Evolutionary conservation across 306 rosid species (phyloP).

Genomic region (Macrotyloma uniflorum): DNA sequence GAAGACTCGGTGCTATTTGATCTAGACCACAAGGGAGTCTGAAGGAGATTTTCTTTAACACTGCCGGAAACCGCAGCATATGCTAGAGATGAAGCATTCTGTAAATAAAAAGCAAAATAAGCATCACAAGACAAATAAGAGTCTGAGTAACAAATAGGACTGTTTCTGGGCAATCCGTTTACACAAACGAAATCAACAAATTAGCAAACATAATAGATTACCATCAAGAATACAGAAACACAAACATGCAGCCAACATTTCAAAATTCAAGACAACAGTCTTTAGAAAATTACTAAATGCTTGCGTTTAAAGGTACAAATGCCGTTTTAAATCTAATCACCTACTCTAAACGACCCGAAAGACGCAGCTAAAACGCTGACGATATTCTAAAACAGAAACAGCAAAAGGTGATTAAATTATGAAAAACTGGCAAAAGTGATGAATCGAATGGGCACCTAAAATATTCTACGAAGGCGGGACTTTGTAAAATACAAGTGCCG

Average conservation of each 20-base stretch:
- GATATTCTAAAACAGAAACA: background rate
- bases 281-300: background rate
- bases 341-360: background rate
- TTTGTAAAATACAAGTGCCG: background rate
- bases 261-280: conserved; percentile 16
- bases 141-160: background rate
- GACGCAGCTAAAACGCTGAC: background rate
- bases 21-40: conserved; percentile 53
- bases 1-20: conserved; percentile 55
- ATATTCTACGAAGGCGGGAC: background rate
- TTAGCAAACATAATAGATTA: background rate
- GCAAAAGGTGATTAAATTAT: background rate
- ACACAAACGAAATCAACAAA: conserved; percentile 17
- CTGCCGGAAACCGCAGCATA: conserved; percentile 49
- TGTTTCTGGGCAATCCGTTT: conserved; percentile 5
- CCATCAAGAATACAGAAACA: background rate
- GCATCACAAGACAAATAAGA: conserved; percentile 23
- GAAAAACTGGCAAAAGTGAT: background rate
- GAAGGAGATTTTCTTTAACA: conserved; percentile 51
- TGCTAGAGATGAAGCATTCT: conserved; percentile 62
- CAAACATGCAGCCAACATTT: background rate
- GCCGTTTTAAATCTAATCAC: background rate
- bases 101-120: conserved; percentile 33
- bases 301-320: conserved; percentile 6
- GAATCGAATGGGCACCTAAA: background rate